phyloP scores from a whole-genome alignment of 441 rosid species.

The Geranium incanum region DNA sequence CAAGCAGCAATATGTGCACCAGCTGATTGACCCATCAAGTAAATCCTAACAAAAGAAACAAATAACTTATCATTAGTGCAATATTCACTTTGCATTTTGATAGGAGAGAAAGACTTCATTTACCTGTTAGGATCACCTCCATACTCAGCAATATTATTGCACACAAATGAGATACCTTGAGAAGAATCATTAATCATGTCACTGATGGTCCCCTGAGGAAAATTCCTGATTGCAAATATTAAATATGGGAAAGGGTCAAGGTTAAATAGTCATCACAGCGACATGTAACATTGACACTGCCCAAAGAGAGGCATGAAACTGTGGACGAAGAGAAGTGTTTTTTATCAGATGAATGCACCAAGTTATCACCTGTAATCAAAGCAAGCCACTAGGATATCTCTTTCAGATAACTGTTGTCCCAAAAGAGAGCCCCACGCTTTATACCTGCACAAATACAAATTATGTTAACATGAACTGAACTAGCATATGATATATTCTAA shows the following conservation, averaged over 20 bases:
- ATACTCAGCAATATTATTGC: slow-evolving; percentile 68
- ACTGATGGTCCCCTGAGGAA: slow-evolving; percentile 86
- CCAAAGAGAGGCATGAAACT: background rate
- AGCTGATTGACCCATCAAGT: slow-evolving; percentile 96
- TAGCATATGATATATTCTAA: background rate
- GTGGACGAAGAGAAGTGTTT: too few species aligned
- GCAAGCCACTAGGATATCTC: slow-evolving; percentile 3
- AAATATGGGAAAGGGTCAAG: background rate
- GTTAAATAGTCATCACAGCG: background rate
- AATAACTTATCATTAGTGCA: slow-evolving; percentile 15
- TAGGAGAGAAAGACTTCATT: slow-evolving; percentile 8
- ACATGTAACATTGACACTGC: slow-evolving; percentile 8
- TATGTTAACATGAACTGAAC: background rate
- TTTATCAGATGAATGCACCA: background rate
- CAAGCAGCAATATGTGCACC: slow-evolving; percentile 97
- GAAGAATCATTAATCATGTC: slow-evolving; percentile 92
- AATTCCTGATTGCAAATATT: slow-evolving; percentile 55
- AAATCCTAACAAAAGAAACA: slow-evolving; percentile 43
- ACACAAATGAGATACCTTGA: slow-evolving; percentile 76
- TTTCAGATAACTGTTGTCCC: slow-evolving; percentile 2
- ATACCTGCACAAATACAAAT: background rate
- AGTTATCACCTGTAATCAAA: slow-evolving; percentile 3
- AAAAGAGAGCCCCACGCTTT: slow-evolving; percentile 1
- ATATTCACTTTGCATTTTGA: slow-evolving; percentile 3
- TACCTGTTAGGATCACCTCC: slow-evolving; percentile 95